Base-by-base conservation (phyloP, 2,329 filamentous ascomycete species). In the Microdochium bolleyi region DNA sequence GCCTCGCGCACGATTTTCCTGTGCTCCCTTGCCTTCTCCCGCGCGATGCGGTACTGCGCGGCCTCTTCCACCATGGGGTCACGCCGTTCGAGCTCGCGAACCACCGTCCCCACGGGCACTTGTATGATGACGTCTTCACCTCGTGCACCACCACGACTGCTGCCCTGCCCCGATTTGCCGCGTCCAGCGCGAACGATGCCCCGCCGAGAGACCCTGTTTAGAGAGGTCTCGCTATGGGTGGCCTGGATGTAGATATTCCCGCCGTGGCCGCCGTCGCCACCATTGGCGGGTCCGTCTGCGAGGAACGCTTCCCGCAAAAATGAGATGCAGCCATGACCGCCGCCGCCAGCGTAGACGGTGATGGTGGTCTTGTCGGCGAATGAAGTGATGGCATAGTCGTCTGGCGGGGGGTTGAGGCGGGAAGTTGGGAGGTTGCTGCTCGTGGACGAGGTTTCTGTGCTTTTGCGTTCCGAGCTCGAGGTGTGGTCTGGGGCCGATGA, bases 211-310 rank as follows among this genome's bases (percentile, higher is more conserved):
- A 99, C 77, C 71, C 96, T 97, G 72, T 97, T 92, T 56, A 99
- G 73, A 51, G 90, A 96, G 0, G 91, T 97, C 70, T 97, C 88
- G 54, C 91, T 90, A 52, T 88, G 84, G 1, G 95, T 84, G 8
- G 94, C 92, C 70, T 97, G 92, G 54, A 99, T 95, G 68, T 95
- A 97, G 59, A 99, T 77, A 62, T 88, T 95, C 38, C 94, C 94
- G 56, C 94, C 94, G 53, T 84, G 87, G 3, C 94, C 94, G 44
- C 94, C 94, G 65, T 99, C 91, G 55, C 94, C 94, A 49, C 94
- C 94, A 68, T 99, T 97, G 10, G 94, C 83, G 11, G 94, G 94
- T 0, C 94, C 94, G 58, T 95, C 85, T 48, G 85, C 82, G 27
- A 96, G 78, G 69, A 88, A 97, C 57, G 92, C 92, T 63, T 99